Conservation (phyloP, 345 rosid genomes). For the Gossypium rotundifolium region DNA sequence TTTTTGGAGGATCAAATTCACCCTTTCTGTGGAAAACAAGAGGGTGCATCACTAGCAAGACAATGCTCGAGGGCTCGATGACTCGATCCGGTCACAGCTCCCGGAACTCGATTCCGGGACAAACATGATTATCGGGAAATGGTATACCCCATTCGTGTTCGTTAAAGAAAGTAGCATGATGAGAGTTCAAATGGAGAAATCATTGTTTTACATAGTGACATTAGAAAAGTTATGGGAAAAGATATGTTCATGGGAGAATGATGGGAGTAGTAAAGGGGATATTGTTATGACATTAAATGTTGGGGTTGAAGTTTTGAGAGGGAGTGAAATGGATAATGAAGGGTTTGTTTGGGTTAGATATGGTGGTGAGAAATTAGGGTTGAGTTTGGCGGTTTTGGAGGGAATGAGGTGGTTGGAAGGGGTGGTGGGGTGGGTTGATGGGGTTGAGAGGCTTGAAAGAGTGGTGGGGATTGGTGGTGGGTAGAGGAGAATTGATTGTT, state of each 20-base stretch:
- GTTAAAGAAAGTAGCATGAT: constrained; percentile 26
- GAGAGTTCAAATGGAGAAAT: constrained; percentile 43
- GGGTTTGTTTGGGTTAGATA: constrained; percentile 51
- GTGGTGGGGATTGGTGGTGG: constrained; percentile 22
- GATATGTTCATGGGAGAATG: constrained; percentile 11
- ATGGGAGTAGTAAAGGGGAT: constrained; percentile 48
- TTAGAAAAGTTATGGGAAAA: constrained; percentile 30
- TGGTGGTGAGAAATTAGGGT: constrained; percentile 23
- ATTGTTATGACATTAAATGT: constrained; percentile 36
- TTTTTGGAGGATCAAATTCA: constrained; percentile 47
- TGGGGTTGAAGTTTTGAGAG: constrained; percentile 39
- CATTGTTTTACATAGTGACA: constrained; percentile 53
- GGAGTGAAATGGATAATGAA: constrained; percentile 18
- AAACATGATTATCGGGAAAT: constrained; percentile 41
- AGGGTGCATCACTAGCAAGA: constrained; percentile 25
- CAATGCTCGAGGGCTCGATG: constrained; percentile 65
- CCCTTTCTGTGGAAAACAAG: not conserved
- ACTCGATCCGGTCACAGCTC: constrained; percentile 34
- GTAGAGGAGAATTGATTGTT: constrained; percentile 33
- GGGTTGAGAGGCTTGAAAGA: constrained; percentile 44
- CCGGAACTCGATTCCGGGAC: constrained; percentile 39
- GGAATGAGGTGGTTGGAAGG: constrained; percentile 58
- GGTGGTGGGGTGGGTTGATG: constrained; percentile 56
- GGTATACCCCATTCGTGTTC: constrained; percentile 70
- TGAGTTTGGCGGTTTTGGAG: constrained; percentile 46